These are phyloP conservation scores for Cryphonectria carpinicola DNA, from an alignment of 2,329 filamentous ascomycete genomes.

Conservation along the genomic window DNA sequence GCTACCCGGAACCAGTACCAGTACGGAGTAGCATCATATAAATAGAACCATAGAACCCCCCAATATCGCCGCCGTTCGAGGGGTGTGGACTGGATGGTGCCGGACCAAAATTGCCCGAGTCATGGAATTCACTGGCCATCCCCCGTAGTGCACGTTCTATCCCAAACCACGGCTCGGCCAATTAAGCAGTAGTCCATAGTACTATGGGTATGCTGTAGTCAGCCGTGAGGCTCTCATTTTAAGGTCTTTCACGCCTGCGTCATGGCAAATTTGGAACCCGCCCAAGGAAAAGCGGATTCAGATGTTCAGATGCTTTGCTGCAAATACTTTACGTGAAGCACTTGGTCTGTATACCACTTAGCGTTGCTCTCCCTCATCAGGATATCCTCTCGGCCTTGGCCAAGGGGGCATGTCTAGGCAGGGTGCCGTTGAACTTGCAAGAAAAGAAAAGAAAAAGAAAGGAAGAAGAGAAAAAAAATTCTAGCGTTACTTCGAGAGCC, in stretches of 20 bases:
- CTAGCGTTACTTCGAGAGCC: neutral
- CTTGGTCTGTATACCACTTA: neutral
- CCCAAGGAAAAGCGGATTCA: neutral
- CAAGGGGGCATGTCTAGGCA: neutral
- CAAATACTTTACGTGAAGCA: neutral
- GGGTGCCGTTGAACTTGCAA: neutral
- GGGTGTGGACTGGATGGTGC: constrained; percentile 19
- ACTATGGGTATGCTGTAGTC: neutral
- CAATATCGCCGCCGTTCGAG: constrained; percentile 3
- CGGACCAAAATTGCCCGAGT: constrained; percentile 21
- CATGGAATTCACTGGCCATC: constrained; percentile 17
- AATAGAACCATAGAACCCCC: constrained; percentile 18
- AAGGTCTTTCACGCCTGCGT: neutral
- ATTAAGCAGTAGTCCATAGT: neutral
- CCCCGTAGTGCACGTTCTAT: constrained; percentile 5
- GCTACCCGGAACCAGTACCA: constrained; percentile 8
- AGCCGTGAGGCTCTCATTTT: neutral
- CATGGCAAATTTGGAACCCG: neutral
- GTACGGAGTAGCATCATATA: constrained; percentile 13
- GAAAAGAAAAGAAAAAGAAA: no score
- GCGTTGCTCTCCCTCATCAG: neutral
- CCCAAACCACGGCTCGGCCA: constrained; percentile 2
- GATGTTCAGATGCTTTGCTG: neutral
- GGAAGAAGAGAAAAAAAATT: neutral
- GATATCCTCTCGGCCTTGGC: neutral